Conservation (phyloP, 106 monocot species). For the Xerophyta viscosa region DNA sequence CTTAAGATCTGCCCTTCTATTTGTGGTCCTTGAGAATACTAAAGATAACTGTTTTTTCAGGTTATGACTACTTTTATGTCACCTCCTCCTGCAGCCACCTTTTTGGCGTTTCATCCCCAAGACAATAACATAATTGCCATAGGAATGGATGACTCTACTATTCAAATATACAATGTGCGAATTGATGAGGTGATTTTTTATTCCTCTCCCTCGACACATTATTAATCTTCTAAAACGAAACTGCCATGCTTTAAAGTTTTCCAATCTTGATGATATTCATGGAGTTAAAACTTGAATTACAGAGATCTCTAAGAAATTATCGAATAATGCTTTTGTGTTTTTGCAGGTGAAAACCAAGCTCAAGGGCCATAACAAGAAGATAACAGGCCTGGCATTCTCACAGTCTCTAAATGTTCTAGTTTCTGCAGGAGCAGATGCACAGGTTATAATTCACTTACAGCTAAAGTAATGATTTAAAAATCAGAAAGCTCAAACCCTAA, state of each 20-base stretch:
- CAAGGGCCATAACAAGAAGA: slow-evolving; percentile 52
- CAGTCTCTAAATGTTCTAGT: slow-evolving; percentile 44
- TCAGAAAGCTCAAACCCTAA: too few species aligned
- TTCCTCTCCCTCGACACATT: background rate
- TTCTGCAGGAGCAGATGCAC: slow-evolving; percentile 71
- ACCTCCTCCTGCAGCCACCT: slow-evolving; percentile 72
- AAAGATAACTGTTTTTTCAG: slow-evolving; percentile 14
- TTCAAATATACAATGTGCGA: slow-evolving; percentile 71
- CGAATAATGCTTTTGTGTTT: background rate
- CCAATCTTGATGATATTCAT: too few species aligned
- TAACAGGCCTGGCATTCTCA: slow-evolving; percentile 74
- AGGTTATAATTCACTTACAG: too few species aligned
- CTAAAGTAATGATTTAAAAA: too few species aligned
- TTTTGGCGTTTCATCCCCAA: slow-evolving; percentile 73
- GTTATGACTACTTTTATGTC: slow-evolving; percentile 81
- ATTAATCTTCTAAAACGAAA: background rate
- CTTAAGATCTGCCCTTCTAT: background rate
- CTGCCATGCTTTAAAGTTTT: background rate
- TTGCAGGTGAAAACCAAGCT: slow-evolving; percentile 62
- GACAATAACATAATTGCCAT: slow-evolving; percentile 84
- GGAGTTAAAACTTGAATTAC: too few species aligned
- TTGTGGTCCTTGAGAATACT: background rate
- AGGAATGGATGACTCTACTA: slow-evolving; percentile 78
- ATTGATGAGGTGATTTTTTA: slow-evolving; percentile 51
- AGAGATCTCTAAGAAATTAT: too few species aligned